These are phyloP conservation scores for Lasiodiplodia sp. DNA, from an alignment of 2,329 filamentous ascomycete genomes.

Conservation along the genomic window DNA sequence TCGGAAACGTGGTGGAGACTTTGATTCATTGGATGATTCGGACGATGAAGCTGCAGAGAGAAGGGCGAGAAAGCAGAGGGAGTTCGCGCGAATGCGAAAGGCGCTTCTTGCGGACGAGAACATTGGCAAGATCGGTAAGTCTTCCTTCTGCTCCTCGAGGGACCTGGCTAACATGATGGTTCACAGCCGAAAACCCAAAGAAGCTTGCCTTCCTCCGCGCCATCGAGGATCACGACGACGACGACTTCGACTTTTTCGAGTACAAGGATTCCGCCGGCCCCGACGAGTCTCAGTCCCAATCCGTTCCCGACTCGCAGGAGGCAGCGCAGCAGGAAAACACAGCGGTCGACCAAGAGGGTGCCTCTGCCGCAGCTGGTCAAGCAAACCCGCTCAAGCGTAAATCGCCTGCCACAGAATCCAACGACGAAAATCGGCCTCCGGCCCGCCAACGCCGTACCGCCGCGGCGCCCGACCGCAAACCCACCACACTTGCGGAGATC, in stretches of 20 bases:
- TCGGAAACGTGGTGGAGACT: conserved; percentile 76
- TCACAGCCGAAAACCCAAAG: conserved; percentile 77
- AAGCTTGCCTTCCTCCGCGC: conserved; percentile 89
- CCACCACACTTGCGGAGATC: conserved; percentile 79
- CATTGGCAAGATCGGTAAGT: conserved; percentile 74
- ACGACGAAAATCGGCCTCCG: conserved; percentile 56
- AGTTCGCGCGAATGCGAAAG: conserved; percentile 91
- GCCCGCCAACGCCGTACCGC: conserved; percentile 68
- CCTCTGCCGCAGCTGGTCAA: background rate
- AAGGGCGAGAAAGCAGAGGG: conserved; percentile 80
- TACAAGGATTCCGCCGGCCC: conserved; percentile 28
- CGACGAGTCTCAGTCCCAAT: conserved; percentile 42
- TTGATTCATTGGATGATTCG: conserved; percentile 86
- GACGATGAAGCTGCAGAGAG: conserved; percentile 81
- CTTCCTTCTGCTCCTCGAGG: background rate
- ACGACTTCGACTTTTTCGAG: conserved; percentile 76
- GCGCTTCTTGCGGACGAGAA: conserved; percentile 88
- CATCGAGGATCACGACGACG: conserved; percentile 79
- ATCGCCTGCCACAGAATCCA: conserved; percentile 48
- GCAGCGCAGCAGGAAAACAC: conserved; percentile 25
- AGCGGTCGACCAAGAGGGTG: background rate
- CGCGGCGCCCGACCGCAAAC: conserved; percentile 62
- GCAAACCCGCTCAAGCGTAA: conserved; percentile 49
- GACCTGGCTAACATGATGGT: conserved; percentile 23
- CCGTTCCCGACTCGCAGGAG: conserved; percentile 51